Evolutionary conservation across 148 eudicot species (phyloP), one percentile per base, ranked within the genome.

Genomic region (Heliosperma pusillum): DNA sequence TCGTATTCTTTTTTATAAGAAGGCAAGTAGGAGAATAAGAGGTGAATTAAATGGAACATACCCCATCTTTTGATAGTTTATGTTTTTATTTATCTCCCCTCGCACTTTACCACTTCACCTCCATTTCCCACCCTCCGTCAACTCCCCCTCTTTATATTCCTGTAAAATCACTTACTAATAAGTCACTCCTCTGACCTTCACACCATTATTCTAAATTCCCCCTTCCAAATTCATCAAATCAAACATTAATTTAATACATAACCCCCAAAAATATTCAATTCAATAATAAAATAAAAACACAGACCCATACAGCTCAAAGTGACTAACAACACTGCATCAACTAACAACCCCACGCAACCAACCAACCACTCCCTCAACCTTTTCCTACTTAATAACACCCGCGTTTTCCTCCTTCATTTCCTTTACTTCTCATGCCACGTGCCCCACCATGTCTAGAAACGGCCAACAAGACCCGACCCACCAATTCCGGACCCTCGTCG

Each of bases 401-500:
- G 20, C 50, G 36, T 6, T 15, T 36, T 13, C 26, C 63, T 22
- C 29, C 27, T 22, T 59, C 63, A 2, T 36, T 7, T 19, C 53
- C 21, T 19, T 16, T 0, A 58, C n/a, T n/a, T 8, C 45, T 42
- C 29, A 75, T 75, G 82, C 78, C 30, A 50, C 40, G 52, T n/a
- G 6, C 16, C 58, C 55, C 20, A 19, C 42, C 20, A 55, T 59
- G 64, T 26, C 75, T 25, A 19, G 26, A 24, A 74, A 74, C 73
- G 74, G 61, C 30, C 62, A 12, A 19, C 69, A 71, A 24, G 69
- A 71, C 10, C 10, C 59, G 13, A 30, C 10, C 52, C 73, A 30
- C 44, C 82, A 75, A 0, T 92, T 95, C 85, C 83, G 90, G 13
- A 70, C 87, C 1, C 76, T 91, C 0, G 86, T 83, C 0, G 92